Percentiles rank a stretch among this genome's conserved stretches.
Evolutionary conservation across 805 yeast species (phyloP).

Genomic region (Lachancea waltii): DNA sequence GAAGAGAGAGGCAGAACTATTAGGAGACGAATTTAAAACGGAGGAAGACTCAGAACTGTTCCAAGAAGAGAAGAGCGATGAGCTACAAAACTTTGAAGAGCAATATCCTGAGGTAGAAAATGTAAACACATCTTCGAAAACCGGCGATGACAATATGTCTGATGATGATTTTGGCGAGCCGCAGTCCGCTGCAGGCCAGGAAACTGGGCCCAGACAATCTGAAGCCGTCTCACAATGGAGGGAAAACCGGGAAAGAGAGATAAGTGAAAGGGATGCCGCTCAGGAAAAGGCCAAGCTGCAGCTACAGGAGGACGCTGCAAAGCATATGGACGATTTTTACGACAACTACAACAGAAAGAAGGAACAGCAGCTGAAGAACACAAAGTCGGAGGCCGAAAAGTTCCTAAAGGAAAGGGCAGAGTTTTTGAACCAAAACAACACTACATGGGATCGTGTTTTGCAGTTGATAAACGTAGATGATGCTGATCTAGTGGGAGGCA

Average conservation of each 20-base stretch:
- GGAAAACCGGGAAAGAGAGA: conserved; percentile 70
- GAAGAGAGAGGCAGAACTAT: conserved; percentile 57
- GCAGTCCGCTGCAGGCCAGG: conserved; percentile 15
- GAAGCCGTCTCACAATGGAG: conserved; percentile 71
- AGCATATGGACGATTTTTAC: conserved; percentile 85
- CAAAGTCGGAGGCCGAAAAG: conserved; percentile 60
- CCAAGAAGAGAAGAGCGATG: conserved; percentile 34
- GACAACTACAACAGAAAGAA: conserved; percentile 83
- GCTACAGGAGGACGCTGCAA: conserved; percentile 67
- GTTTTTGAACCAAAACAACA: conserved; percentile 66
- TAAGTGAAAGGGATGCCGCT: conserved; percentile 69
- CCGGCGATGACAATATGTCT: conserved; percentile 18
- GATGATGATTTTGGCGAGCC: conserved; percentile 39
- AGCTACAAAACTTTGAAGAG: conserved; percentile 54
- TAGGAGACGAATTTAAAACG: conserved; percentile 68
- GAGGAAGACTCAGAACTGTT: conserved; percentile 50
- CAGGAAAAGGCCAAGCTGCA: conserved; percentile 58
- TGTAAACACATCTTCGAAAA: conserved; percentile 6
- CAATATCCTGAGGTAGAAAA: conserved; percentile 47
- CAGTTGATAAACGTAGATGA: conserved; percentile 40
- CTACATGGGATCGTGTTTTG: conserved; percentile 73
- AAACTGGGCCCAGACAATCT: conserved; percentile 26
- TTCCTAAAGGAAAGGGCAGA: conserved; percentile 71
- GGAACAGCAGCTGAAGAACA: conserved; percentile 58
- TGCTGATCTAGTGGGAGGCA: conserved; percentile 39